Base-by-base conservation (phyloP, 2,329 filamentous ascomycete genomes). In the Calcarisporium arbuscula region DNA sequence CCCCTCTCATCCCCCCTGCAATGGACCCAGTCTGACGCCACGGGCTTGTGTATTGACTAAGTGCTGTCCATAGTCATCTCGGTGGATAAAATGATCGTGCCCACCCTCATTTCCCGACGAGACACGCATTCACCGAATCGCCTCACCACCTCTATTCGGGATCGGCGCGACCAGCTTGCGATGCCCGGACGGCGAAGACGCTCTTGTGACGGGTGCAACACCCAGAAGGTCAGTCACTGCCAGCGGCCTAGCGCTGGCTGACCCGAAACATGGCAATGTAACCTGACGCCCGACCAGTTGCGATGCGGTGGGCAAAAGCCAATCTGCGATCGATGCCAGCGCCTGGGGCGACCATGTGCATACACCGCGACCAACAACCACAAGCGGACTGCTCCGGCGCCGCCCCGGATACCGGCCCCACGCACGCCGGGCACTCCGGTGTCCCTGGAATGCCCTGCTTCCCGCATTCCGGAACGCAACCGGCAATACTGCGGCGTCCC, bases 191-290 rank as follows among this genome's bases (percentile, higher is more conserved):
- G 30, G 19, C 30, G 19, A 15, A 32, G 30, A 32, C 19, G 30
- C 19, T 32, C 30, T n/a, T 32, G 30, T 21, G 30, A 32, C 30
- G 25, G 19, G n/a, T 32, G 30, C 20, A 32, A 32, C 20, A 14
- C 30, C 20, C 30, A 32, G 19, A 32, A 32, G 30, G 30, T 23
- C 22, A 32, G 30, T 17, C 17, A 12, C 16, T 15, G 9, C n/a
- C 26, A 12, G 9, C 14, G 16, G 9, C 9, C 26, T 15, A 12
- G 9, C 9, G 12, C 26, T 28, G 9, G n/a, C 16, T 15, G 16
- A 15, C 16, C 26, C 26, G 12, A 19, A 11, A 21, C 10, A 16
- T 18, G 22, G 22, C 12, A 17, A 14, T 17, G 29, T 31, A 12
- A 12, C 18, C 29, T 20, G 19, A 31, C 22, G 29, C 17, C 29